Base-by-base conservation (phyloP, 495 filamentous ascomycete genomes). In the Penicillium nucicola region DNA sequence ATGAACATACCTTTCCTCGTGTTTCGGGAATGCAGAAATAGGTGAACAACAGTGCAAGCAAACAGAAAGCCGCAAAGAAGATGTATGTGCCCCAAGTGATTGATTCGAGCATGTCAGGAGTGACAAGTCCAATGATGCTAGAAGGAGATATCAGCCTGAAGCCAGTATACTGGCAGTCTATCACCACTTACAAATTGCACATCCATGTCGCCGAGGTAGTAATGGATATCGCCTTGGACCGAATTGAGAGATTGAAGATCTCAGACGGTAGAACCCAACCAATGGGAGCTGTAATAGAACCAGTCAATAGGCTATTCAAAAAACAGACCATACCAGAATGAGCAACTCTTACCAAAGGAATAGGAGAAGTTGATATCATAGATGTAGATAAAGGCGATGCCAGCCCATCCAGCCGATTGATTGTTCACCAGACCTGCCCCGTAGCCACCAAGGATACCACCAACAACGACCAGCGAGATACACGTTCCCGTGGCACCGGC, bases 351-450 rank as follows among this genome's bases (percentile, higher is more conserved):
- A 73, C 71, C 70, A 32, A 68, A 70, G 1, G 70, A 70, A 28
- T 71, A 90, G 22, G 86, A 87, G 60, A 92, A 93, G 60, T 89
- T 85, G 35, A 89, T 71, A 57, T 90, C 86, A 58, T 89, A 93
- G 23, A 92, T 77, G 78, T 87, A 93, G 49, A 93, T 86, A 77
- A 92, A 89, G 49, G 74, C 82, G 14, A 90, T 84, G 6, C 85
- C 88, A 4, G 76, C 88, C 88, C 88, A 93, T 0, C 87, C 89
- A 6, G 84, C 85, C 0, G 79, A 80, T 15, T 68, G 61, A 52
- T 93, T 81, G 7, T 61, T 56, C 1, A 66, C 57, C 78, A 87
- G 85, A 28, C 73, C 64, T 52, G 83, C 48, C 5, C 83, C 69
- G 67, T 85, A 82, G 45, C 74, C 81, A 37, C 81, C 88, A 11